Percentiles rank a stretch among this genome's conserved stretches.
Evolutionary conservation across 306 rosid genomes (phyloP).

Genomic region (Lathyrus sativus): DNA sequence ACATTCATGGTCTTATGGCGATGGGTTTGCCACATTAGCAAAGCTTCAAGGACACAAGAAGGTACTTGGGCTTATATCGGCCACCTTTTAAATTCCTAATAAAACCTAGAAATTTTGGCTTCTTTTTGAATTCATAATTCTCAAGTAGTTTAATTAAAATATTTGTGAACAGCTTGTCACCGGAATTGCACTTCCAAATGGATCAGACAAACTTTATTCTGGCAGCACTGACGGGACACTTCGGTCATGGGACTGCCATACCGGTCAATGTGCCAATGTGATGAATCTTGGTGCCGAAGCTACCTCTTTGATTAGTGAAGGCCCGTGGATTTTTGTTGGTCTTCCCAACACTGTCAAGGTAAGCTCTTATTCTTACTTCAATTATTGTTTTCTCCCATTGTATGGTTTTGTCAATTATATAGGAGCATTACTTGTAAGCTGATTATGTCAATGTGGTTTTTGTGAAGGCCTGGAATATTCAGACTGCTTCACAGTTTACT

Average conservation of each 20-base stretch:
- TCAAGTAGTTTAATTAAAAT: neutral
- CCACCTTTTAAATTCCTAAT: neutral
- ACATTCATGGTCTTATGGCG: slow-evolving; percentile 48
- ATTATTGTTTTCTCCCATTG: too few relatives aligned
- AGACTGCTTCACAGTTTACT: slow-evolving; percentile 29
- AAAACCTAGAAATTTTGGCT: too few relatives aligned
- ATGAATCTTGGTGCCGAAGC: slow-evolving; percentile 38
- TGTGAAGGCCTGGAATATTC: slow-evolving; percentile 55
- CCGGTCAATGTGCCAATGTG: slow-evolving; percentile 40
- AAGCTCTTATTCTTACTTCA: neutral
- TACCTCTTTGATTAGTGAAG: slow-evolving; percentile 44
- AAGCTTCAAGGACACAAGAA: slow-evolving; percentile 54
- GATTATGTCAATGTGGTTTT: slow-evolving; percentile 3
- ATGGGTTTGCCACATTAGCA: slow-evolving; percentile 38
- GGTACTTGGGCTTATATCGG: slow-evolving; percentile 28
- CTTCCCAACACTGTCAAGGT: slow-evolving; percentile 48
- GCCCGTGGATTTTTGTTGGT: slow-evolving; percentile 57
- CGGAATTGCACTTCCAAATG: slow-evolving; percentile 45
- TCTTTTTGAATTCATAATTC: neutral
- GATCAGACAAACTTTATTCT: slow-evolving; percentile 46
- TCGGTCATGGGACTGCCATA: slow-evolving; percentile 52
- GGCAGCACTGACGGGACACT: slow-evolving; percentile 44
- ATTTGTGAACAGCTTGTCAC: slow-evolving; percentile 38
- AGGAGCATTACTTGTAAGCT: slow-evolving; percentile 1
- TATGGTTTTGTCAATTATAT: neutral